A percentile compares a stretch with the other conserved stretches of the same genome.
phyloP scores from a whole-genome alignment of 192 early-diverging fungal genomes.

The Spizellomyces sp. region DNA sequence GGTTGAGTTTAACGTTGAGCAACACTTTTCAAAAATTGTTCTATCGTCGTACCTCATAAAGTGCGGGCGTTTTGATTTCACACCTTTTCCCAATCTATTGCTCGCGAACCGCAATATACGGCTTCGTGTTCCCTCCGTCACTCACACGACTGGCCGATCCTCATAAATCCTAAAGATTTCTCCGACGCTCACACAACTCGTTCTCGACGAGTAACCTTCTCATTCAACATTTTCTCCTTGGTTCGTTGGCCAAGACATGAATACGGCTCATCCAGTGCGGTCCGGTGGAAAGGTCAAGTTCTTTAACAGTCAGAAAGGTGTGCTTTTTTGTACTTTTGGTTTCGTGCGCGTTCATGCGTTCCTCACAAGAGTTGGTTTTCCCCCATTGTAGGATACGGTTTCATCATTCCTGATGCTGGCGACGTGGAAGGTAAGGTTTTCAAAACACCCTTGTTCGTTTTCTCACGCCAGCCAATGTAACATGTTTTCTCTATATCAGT shows the following conservation, averaged over 20 bases:
- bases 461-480: background rate
- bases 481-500: slow-evolving; percentile 16
- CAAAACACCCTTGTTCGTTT: background rate
- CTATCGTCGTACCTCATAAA: too few relatives aligned
- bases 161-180: too few relatives aligned
- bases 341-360: background rate
- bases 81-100: too few relatives aligned
- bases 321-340: background rate
- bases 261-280: background rate
- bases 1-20: too few relatives aligned
- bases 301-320: slow-evolving; percentile 80
- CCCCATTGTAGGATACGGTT: slow-evolving; percentile 67
- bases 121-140: too few relatives aligned
- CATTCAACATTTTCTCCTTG: too few relatives aligned
- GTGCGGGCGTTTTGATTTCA: too few relatives aligned
- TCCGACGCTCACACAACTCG: too few relatives aligned
- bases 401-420: slow-evolving; percentile 76
- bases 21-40: too few relatives aligned
- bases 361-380: background rate
- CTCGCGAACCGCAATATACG: too few relatives aligned
- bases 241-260: background rate
- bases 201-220: too few relatives aligned
- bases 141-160: too few relatives aligned
- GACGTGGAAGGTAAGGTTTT: slow-evolving; percentile 71
- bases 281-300: slow-evolving; percentile 73